Conservation (phyloP, 768 basidiomycete genomes). For the Kwoniella europaea region DNA sequence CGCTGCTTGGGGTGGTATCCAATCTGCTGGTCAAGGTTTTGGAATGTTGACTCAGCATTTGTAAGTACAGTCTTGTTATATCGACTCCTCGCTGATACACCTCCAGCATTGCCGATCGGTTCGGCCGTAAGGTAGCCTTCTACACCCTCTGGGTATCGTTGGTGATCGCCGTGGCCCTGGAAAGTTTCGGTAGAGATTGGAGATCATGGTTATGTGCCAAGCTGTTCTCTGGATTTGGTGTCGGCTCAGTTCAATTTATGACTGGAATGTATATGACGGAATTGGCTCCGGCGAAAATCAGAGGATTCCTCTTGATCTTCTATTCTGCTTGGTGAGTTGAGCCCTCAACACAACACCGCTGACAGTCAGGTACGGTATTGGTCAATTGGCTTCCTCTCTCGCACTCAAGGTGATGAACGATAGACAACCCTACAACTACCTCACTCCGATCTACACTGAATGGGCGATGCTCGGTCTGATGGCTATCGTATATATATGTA, state of each 20-base stretch:
- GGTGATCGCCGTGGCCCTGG: slow-evolving; percentile 10
- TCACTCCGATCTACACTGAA: slow-evolving; percentile 42
- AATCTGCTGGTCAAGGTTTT: slow-evolving; percentile 38
- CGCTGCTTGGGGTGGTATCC: slow-evolving; percentile 42
- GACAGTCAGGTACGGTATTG: slow-evolving; percentile 35
- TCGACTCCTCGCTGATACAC: neutral
- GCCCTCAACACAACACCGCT: neutral
- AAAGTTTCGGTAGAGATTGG: slow-evolving; percentile 8
- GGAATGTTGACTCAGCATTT: slow-evolving; percentile 30
- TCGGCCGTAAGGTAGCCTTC: slow-evolving; percentile 43
- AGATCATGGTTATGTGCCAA: slow-evolving; percentile 35
- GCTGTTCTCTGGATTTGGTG: slow-evolving; percentile 40
- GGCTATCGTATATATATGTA: slow-evolving; percentile 22
- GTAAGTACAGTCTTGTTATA: slow-evolving; percentile 13
- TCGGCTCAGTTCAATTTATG: slow-evolving; percentile 44
- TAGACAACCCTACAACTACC: slow-evolving; percentile 34
- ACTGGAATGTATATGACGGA: slow-evolving; percentile 43
- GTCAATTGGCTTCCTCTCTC: slow-evolving; percentile 37
- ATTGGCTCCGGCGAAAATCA: slow-evolving; percentile 34
- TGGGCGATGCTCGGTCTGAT: slow-evolving; percentile 32
- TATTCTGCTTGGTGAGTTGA: slow-evolving; percentile 34
- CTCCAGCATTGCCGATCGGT: slow-evolving; percentile 39
- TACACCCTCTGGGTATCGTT: slow-evolving; percentile 39
- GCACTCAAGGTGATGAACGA: slow-evolving; percentile 37
- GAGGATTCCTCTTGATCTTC: slow-evolving; percentile 36